Conservation (phyloP, 805 yeast species). For the Lipomyces oligophaga region DNA sequence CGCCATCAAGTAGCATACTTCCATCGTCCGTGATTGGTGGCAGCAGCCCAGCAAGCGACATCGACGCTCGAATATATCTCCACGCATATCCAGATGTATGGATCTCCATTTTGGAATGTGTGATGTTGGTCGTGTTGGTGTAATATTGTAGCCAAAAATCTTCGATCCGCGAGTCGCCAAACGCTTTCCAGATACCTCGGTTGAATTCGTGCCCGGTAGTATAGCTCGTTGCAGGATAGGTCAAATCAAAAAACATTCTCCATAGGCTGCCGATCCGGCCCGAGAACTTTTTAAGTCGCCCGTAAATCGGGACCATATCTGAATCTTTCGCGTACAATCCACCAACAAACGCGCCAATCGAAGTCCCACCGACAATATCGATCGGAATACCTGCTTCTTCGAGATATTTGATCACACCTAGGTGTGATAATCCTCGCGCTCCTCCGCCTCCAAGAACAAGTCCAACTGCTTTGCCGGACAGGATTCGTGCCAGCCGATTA, state of each 20-base stretch:
- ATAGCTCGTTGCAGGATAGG: constrained; percentile 91
- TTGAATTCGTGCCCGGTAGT: constrained; percentile 97
- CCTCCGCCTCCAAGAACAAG: constrained; percentile 97
- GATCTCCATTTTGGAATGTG: constrained; percentile 91
- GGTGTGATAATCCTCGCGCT: constrained; percentile 88
- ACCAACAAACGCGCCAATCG: constrained; percentile 93
- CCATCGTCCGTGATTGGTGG: constrained; percentile 90
- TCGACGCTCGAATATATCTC: constrained; percentile 92
- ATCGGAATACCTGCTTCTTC: constrained; percentile 92
- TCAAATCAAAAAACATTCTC: constrained; percentile 78
- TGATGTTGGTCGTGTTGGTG: constrained; percentile 90
- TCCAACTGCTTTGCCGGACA: constrained; percentile 92
- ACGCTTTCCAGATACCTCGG: constrained; percentile 94
- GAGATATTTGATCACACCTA: constrained; percentile 84
- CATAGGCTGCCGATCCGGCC: constrained; percentile 78
- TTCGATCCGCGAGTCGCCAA: constrained; percentile 88
- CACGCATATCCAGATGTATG: constrained; percentile 91
- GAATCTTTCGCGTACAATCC: constrained; percentile 92
- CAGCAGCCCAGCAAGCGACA: constrained; percentile 90
- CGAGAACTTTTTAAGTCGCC: constrained; percentile 81
- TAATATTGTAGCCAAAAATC: constrained; percentile 91
- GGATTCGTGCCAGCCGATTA: constrained; percentile 77
- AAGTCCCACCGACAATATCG: constrained; percentile 92
- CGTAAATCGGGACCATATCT: constrained; percentile 85
- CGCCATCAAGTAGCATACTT: constrained; percentile 91